Percentiles rank a stretch among this genome's conserved stretches.
These are phyloP conservation scores for Simplicillium aogashimaense DNA, from an alignment of 2,329 filamentous ascomycete genomes.

Conservation along the genomic window DNA sequence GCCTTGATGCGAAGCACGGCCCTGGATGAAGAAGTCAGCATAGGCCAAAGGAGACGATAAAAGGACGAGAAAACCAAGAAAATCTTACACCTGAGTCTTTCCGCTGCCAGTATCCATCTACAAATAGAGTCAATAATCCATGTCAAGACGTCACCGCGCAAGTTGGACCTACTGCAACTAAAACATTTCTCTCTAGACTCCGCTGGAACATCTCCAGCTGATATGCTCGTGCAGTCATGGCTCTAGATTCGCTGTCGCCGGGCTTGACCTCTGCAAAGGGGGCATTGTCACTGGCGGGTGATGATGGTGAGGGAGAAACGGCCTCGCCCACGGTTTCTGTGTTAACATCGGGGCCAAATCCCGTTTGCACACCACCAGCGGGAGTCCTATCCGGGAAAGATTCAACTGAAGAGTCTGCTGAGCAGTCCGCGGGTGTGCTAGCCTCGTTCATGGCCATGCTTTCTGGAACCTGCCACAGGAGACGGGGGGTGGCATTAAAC, in stretches of 20 bases:
- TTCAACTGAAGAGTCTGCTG: too few species aligned
- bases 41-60: neutral
- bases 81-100: slow-evolving; percentile 63
- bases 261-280: slow-evolving; percentile 2
- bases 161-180: slow-evolving; percentile 49
- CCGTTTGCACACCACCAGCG: too few species aligned
- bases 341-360: too few species aligned
- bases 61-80: too few species aligned
- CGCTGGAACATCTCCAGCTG: slow-evolving; percentile 68
- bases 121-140: neutral
- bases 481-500: too few species aligned
- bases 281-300: neutral
- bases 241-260: slow-evolving; percentile 2
- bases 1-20: slow-evolving; percentile 57
- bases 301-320: neutral
- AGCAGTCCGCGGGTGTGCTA: too few species aligned
- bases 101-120: slow-evolving; percentile 76
- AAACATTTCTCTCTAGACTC: slow-evolving; percentile 59
- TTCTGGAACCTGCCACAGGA: too few species aligned
- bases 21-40: slow-evolving; percentile 26
- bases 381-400: too few species aligned
- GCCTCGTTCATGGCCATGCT: too few species aligned
- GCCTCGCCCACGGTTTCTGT: too few species aligned
- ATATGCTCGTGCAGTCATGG: slow-evolving; percentile 48
- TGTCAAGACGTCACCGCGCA: slow-evolving; percentile 7